Evolutionary conservation across 2,329 filamentous ascomycete genomes (phyloP), one percentile per base, ranked within the genome.

Genomic region (Clonostachys solani): DNA sequence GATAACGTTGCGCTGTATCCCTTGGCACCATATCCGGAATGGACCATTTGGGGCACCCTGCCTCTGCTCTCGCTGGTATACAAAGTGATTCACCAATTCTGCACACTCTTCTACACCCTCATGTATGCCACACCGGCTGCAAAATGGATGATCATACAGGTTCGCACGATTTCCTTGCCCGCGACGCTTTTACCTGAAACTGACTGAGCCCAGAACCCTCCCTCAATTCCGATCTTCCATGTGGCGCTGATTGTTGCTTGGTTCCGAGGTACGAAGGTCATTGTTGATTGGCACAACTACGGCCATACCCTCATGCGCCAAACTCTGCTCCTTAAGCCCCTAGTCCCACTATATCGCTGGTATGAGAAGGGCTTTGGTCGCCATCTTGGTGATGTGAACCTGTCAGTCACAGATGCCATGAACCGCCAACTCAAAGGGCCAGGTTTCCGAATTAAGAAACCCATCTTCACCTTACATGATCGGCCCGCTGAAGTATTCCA

Each of bases 241-340:
- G 73, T 96, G 36, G 87, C 89, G 15, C 75, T 84, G 18, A 51
- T 92, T 5, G 75, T 89, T 43, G 89, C 88, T 58, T 80, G 84
- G 55, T 65, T 95, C 44, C 85, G 94, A 44, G 86, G 89, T 56
- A 95, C 89, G 37, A 81, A 81, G 48, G 78, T 99, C 5, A 77
- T 97, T 50, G 87, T 97, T 47, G 94, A 99, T 72, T 99, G 94
- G 94, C 94, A 99, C 73, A 99, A 99, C 68, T 97, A 96, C 66
- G 94, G 92, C 56, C 96, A 92, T 76, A 92, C 90, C 9, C 95
- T 99, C 56, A 81, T 99, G 5, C 87, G 79, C 6, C 74, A 79
- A 43, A 81, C 77, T 43, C 69, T 73, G 19, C 75, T 80, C 38
- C 65, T 61, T 6, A 89, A 95, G 60, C 86, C 86, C 0, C 78